Conservation (phyloP, 2,329 filamentous ascomycete species). For the Teratosphaeria destructans region DNA sequence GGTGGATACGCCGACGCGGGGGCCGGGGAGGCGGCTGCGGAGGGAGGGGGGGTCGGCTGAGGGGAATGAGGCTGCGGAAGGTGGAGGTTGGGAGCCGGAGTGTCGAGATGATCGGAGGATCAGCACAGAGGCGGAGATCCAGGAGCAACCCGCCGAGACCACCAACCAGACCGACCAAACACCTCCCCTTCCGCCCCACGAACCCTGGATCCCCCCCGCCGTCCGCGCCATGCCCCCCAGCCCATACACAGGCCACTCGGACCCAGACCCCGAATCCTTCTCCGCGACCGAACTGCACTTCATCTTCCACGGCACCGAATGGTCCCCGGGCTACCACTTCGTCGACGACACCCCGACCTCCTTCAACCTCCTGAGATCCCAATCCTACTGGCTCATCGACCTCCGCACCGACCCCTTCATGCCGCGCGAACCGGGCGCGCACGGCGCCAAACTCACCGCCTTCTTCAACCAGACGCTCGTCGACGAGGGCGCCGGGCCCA, state of each 20-base stretch:
- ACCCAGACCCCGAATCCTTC: conserved; percentile 25
- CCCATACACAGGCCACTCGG: conserved; percentile 6
- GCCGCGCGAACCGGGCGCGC: conserved; percentile 29
- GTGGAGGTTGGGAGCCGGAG: background rate
- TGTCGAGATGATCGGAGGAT: background rate
- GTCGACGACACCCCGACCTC: conserved; percentile 20
- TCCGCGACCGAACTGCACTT: conserved; percentile 27
- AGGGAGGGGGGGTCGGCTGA: background rate
- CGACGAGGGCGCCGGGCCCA: conserved; percentile 13
- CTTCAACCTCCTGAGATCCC: conserved; percentile 6
- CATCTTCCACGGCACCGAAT: conserved; percentile 28
- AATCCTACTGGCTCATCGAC: conserved; percentile 35
- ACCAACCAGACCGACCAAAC: background rate
- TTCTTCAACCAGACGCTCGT: conserved; percentile 33
- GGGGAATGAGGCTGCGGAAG: background rate
- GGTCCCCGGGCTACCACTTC: conserved; percentile 33
- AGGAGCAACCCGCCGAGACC: no score
- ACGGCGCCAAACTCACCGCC: conserved; percentile 37
- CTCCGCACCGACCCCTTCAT: conserved; percentile 30
- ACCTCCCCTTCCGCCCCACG: background rate
- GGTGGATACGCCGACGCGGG: background rate
- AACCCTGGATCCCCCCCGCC: conserved; percentile 28
- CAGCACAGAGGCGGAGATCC: background rate
- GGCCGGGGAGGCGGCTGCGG: background rate
- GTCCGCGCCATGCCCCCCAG: conserved; percentile 23